Evolutionary conservation across 768 basidiomycete species (phyloP).

Genomic region (Termitomyces sp.): DNA sequence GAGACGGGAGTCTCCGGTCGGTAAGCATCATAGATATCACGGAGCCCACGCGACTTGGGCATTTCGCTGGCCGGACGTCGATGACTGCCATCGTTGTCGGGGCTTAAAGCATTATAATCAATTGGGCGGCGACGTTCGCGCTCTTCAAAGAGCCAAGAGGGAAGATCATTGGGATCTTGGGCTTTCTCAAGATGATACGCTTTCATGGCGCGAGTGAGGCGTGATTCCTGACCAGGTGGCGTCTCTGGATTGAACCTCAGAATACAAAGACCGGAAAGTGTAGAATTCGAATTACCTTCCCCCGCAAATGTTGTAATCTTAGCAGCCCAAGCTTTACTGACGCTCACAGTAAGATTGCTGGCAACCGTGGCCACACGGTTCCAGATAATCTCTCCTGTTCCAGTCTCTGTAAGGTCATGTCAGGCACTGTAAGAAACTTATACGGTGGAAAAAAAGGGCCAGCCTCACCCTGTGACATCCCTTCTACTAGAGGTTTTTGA

Average conservation of each 20-base stretch:
- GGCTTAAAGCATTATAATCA: background rate
- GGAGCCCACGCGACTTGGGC: constrained; percentile 24
- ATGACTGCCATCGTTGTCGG: background rate
- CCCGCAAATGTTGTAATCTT: constrained; percentile 37
- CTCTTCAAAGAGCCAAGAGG: constrained; percentile 63
- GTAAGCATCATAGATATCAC: constrained; percentile 36
- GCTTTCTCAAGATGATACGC: constrained; percentile 65
- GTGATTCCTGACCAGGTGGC: constrained; percentile 54
- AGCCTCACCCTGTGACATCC: constrained; percentile 5
- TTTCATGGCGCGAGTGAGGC: constrained; percentile 62
- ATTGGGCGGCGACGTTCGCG: constrained; percentile 39
- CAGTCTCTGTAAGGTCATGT: background rate
- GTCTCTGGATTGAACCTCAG: constrained; percentile 30
- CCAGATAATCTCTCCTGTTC: constrained; percentile 45
- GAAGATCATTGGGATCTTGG: constrained; percentile 51
- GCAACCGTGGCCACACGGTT: constrained; percentile 52
- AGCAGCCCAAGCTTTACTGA: constrained; percentile 53
- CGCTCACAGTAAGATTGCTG: constrained; percentile 49
- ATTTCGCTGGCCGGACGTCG: background rate
- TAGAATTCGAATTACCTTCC: constrained; percentile 35
- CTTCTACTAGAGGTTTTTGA: background rate
- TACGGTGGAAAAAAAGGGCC: background rate
- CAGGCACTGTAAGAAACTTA: background rate
- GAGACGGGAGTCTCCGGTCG: constrained; percentile 13
- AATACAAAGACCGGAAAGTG: background rate